These are phyloP conservation scores for Chlamydomonas sphaeroides DNA, from an alignment of 139 green algal genomes.

Conservation along the genomic window DNA sequence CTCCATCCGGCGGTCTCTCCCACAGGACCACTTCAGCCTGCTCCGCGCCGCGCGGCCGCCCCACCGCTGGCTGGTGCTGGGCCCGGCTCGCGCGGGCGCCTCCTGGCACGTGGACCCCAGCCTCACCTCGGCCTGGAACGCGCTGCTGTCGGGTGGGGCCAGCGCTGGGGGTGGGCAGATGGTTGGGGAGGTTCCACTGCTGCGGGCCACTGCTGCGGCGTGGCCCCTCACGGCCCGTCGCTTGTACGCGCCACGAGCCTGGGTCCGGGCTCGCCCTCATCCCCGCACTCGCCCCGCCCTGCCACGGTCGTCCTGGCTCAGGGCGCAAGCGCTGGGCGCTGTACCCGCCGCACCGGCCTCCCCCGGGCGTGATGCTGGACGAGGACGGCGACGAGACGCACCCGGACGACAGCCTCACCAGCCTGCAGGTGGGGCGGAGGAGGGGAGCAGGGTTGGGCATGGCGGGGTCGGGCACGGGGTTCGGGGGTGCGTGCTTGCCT, in stretches of 20 bases:
- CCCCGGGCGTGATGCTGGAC: slow-evolving; percentile 39
- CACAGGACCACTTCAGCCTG: neutral
- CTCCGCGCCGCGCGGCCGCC: slow-evolving; percentile 19
- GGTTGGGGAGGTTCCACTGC: too few species aligned
- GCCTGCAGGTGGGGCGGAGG: too few species aligned
- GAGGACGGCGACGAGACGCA: slow-evolving; percentile 34
- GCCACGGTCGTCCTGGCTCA: neutral
- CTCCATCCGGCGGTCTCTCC: too few species aligned
- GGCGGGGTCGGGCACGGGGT: too few species aligned
- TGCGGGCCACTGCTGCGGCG: too few species aligned
- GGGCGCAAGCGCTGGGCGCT: slow-evolving; percentile 66
- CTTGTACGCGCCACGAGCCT: too few species aligned
- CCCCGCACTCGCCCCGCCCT: neutral
- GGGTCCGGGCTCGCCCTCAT: neutral
- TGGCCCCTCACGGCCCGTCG: too few species aligned
- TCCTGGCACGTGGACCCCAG: slow-evolving; percentile 89
- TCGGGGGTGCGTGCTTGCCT: too few species aligned
- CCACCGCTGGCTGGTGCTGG: slow-evolving; percentile 93
- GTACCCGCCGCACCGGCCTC: slow-evolving; percentile 53
- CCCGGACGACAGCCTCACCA: slow-evolving; percentile 14
- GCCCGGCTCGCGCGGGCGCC: slow-evolving; percentile 74
- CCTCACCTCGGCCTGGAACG: slow-evolving; percentile 94
- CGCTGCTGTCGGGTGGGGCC: slow-evolving; percentile 78
- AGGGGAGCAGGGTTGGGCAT: too few species aligned
- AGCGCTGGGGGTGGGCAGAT: too few species aligned